Evolutionary conservation across 1,284 basidiomycete genomes (phyloP).

Genomic region (Sporisorium iseilematis-ciliati): DNA sequence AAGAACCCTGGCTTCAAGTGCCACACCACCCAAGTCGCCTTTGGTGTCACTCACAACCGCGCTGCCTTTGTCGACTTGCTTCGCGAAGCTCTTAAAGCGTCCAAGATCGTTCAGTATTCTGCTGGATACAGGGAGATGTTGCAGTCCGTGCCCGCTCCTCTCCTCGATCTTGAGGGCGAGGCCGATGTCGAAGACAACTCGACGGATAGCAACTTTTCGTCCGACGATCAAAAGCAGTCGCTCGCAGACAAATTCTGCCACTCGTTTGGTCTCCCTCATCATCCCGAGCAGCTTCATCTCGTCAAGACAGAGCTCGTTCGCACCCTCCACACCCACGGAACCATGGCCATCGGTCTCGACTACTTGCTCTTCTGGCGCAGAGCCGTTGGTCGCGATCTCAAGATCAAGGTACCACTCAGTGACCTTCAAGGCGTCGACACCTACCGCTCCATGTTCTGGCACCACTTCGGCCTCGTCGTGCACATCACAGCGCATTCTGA

Average conservation of each 20-base stretch:
- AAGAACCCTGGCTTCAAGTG: constrained; percentile 46
- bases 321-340: constrained; percentile 56
- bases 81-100: constrained; percentile 22
- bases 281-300: constrained; percentile 45
- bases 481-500: constrained; percentile 60
- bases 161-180: constrained; percentile 40
- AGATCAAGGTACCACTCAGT: constrained; percentile 58
- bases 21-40: constrained; percentile 35
- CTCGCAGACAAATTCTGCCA: constrained; percentile 45
- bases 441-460: constrained; percentile 56
- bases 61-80: constrained; percentile 35
- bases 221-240: constrained; percentile 17
- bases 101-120: background rate
- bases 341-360: constrained; percentile 58
- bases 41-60: constrained; percentile 37
- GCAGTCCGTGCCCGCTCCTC: constrained; percentile 16
- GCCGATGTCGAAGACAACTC: constrained; percentile 10
- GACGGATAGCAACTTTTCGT: constrained; percentile 11
- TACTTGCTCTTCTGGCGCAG: constrained; percentile 62
- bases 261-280: constrained; percentile 39
- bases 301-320: constrained; percentile 58
- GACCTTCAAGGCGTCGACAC: constrained; percentile 54
- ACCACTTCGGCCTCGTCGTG: constrained; percentile 55
- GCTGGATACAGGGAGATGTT: constrained; percentile 24
- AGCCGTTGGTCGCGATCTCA: constrained; percentile 49